These are phyloP conservation scores for Aphanomyces stellatus DNA, from an alignment of 352 stramenopile species.

Conservation along the genomic window DNA sequence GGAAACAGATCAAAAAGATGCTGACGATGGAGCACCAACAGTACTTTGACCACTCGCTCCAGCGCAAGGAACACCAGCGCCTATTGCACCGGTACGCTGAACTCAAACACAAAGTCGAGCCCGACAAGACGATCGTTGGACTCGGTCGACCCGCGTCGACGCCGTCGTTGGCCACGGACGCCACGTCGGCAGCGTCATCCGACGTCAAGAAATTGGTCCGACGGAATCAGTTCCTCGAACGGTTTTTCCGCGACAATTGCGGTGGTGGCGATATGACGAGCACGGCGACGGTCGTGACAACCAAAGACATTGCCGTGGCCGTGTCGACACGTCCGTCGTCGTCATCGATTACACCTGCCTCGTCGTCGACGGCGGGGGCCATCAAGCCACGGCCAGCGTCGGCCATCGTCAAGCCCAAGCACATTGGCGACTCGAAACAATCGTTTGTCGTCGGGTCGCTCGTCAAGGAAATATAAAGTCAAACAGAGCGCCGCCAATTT, in stretches of 20 bases:
- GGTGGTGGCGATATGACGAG: neutral
- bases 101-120: conserved; percentile 25
- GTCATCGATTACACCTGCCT: neutral
- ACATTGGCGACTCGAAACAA: conserved; percentile 1
- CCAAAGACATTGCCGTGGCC: neutral
- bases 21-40: conserved; percentile 65
- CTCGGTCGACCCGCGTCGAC: neutral
- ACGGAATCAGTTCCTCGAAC: conserved; percentile 16
- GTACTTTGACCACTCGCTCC: conserved; percentile 56
- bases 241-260: neutral
- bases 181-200: neutral
- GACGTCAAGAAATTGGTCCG: conserved; percentile 1
- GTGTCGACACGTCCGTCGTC: neutral
- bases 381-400: conserved; percentile 8
- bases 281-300: neutral
- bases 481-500: neutral
- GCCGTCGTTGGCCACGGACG: neutral
- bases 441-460: conserved; percentile 14
- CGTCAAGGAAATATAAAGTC: neutral
- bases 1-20: conserved; percentile 63
- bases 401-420: conserved; percentile 9
- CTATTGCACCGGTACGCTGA: conserved; percentile 41
- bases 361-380: neutral
- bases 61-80: conserved; percentile 37
- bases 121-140: neutral